Base-by-base conservation (phyloP, 2,329 filamentous ascomycete genomes). In the Aspergillus ibericus region DNA sequence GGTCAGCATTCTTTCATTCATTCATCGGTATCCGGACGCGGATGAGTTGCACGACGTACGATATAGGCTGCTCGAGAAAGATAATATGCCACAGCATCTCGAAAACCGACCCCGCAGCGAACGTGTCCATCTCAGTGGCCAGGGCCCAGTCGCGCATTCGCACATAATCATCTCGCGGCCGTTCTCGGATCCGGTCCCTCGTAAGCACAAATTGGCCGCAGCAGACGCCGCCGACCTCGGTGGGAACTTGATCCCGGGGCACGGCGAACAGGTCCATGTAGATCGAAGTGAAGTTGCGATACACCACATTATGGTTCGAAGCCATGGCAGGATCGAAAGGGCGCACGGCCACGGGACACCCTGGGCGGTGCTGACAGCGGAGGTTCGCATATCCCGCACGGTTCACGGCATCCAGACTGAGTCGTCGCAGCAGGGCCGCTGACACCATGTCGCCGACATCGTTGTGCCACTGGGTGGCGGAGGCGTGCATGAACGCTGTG, bases 401-500 rank as follows among this genome's bases (percentile, higher is more conserved):
- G 25, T 72, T 65, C 20, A 78, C 65, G 13, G 68, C 65, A 16
- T 69, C 62, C 5, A 68, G 59, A 1, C 70, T 68, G 6, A 78
- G 61, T 7, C 55, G 61, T 18, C 58, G 38, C 5, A 73, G 48
- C 5, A 65, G 60, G 6, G 56, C 40, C 8, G 61, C 59, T 16
- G 71, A 71, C 22, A 50, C 52, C 10, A 65, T 58, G 10, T 64
- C 62, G 25, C 61, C 61, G 4, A 68, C 34, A 47, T 71, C 69
- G 29, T 68, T 70, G 25, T 71, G 69, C 65, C 68, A 69, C 40
- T 69, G 69, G 4, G 62, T 62, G 4, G 51, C 55, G 18, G 56
- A 53, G 12, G 63, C 62, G 64, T 88, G 85, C 70, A 85, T 81
- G 71, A 88, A 85, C 55, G 87, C 80, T 15, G 77, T 77, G 58